These are phyloP conservation scores for Galerina sulciceps DNA, from an alignment of 768 basidiomycete species.

Conservation along the genomic window DNA sequence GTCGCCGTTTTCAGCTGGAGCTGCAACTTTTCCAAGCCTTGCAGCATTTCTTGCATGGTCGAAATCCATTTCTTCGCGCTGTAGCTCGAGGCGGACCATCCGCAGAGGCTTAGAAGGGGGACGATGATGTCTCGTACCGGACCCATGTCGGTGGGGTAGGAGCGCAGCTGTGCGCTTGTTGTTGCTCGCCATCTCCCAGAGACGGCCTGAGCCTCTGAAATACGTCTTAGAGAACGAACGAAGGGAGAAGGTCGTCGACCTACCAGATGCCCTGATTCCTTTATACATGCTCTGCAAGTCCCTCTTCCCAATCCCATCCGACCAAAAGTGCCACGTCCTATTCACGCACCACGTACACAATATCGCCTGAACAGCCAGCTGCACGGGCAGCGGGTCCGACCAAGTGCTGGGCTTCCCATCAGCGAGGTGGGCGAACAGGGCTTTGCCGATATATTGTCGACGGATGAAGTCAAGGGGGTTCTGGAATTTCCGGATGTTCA, in stretches of 20 bases:
- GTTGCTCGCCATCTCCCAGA: slow-evolving; percentile 9
- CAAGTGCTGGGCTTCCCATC: slow-evolving; percentile 11
- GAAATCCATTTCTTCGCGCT: slow-evolving; percentile 11
- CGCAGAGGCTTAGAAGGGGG: slow-evolving; percentile 19
- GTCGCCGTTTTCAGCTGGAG: slow-evolving; percentile 20
- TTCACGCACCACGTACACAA: slow-evolving; percentile 15
- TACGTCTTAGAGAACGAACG: neutral
- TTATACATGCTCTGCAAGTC: slow-evolving; percentile 9
- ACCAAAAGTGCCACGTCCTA: slow-evolving; percentile 2
- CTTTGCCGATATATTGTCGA: slow-evolving; percentile 12
- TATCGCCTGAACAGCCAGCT: slow-evolving; percentile 23
- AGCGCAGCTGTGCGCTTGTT: neutral
- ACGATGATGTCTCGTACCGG: slow-evolving; percentile 4
- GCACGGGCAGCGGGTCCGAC: slow-evolving; percentile 23
- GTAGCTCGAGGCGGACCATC: slow-evolving; percentile 18
- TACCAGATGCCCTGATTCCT: slow-evolving; percentile 17
- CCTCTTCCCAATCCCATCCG: neutral
- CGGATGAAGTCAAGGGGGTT: neutral
- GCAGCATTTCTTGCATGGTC: slow-evolving; percentile 15
- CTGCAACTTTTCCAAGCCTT: slow-evolving; percentile 14
- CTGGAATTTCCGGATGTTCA: neutral
- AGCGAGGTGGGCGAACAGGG: slow-evolving; percentile 16
- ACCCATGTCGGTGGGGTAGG: neutral
- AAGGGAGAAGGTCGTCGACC: neutral
- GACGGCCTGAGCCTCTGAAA: slow-evolving; percentile 1